phyloP scores from a whole-genome alignment of 495 filamentous ascomycete genomes.

The Copromyces sp. region DNA sequence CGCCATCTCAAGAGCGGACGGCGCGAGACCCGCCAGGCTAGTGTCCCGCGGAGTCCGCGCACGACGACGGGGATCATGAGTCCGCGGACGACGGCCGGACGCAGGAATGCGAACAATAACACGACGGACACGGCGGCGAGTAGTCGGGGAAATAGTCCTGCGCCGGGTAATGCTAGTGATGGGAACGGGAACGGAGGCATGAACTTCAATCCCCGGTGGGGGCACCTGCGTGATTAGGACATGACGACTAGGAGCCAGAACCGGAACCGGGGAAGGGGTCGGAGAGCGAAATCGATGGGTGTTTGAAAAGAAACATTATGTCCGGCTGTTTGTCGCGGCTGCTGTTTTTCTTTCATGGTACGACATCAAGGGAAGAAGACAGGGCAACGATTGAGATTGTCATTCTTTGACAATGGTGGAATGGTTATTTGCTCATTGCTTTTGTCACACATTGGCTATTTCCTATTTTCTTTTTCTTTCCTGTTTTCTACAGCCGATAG shows the following conservation, averaged over 20 bases:
- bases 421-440: neutral
- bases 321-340: neutral
- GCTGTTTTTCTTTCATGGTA: neutral
- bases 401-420: neutral
- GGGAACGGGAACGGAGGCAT: slow-evolving; percentile 3
- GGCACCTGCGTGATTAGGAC: slow-evolving; percentile 28
- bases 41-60: slow-evolving; percentile 39
- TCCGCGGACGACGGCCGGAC: slow-evolving; percentile 19
- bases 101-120: neutral
- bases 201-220: slow-evolving; percentile 21
- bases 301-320: neutral
- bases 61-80: slow-evolving; percentile 30
- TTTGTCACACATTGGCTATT: neutral
- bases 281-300: neutral
- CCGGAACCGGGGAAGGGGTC: neutral
- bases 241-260: neutral
- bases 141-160: slow-evolving; percentile 38
- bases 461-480: neutral
- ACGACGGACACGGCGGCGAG: slow-evolving; percentile 19
- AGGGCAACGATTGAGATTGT: neutral
- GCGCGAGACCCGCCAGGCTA: slow-evolving; percentile 38
- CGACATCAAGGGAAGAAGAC: neutral
- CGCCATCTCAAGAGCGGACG: slow-evolving; percentile 36
- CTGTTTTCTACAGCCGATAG: neutral
- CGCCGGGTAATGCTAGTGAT: slow-evolving; percentile 10